Evolutionary conservation across 805 yeast genomes (phyloP).

Genomic region (Metschnikowia vanudenii): DNA sequence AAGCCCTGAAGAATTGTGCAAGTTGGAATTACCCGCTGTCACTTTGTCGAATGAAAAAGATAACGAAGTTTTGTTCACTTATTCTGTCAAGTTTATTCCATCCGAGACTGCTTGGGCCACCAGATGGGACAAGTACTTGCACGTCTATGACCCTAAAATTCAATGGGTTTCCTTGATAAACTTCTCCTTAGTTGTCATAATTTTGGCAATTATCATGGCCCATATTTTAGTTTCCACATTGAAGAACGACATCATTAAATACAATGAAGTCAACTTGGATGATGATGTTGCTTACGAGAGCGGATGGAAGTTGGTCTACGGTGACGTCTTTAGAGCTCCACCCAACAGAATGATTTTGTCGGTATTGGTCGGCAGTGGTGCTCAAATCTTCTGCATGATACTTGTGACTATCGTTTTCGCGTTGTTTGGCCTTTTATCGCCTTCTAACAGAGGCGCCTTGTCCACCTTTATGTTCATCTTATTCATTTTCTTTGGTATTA

Average conservation of each 20-base stretch:
- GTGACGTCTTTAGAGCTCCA: slow-evolving; percentile 92
- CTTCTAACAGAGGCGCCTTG: slow-evolving; percentile 91
- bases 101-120: slow-evolving; percentile 92
- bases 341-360: slow-evolving; percentile 66
- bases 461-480: slow-evolving; percentile 86
- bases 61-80: slow-evolving; percentile 67
- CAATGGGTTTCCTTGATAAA: slow-evolving; percentile 95
- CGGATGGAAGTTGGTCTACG: slow-evolving; percentile 96
- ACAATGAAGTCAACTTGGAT: slow-evolving; percentile 85
- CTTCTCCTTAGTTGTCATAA: slow-evolving; percentile 76
- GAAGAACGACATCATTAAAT: slow-evolving; percentile 79
- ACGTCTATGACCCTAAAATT: slow-evolving; percentile 85
- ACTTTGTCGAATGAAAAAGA: slow-evolving; percentile 48
- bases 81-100: slow-evolving; percentile 70
- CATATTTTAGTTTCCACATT: slow-evolving; percentile 78
- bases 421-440: slow-evolving; percentile 83
- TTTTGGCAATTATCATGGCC: slow-evolving; percentile 72
- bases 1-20: slow-evolving; percentile 30
- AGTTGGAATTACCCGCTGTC: slow-evolving; percentile 40
- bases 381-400: slow-evolving; percentile 77
- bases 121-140: slow-evolving; percentile 96
- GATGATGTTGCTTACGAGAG: slow-evolving; percentile 87
- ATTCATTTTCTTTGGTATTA: slow-evolving; percentile 74
- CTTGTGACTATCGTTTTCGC: slow-evolving; percentile 76
- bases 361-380: slow-evolving; percentile 83